Evolutionary conservation across 768 basidiomycete species (phyloP).

Genomic region (Cystobasidium ongulense): DNA sequence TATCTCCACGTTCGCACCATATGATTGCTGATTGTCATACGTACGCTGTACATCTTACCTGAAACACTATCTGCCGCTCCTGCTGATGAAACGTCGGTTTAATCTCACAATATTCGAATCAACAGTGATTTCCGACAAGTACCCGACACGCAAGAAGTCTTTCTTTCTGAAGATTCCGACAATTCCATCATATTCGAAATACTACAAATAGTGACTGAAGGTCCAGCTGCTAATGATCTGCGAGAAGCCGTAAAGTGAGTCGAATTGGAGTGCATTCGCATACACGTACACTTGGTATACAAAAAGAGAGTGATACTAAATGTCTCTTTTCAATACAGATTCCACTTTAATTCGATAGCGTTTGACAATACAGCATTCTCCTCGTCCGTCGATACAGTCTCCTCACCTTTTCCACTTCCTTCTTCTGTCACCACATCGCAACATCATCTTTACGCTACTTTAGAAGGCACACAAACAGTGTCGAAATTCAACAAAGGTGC

Average conservation of each 20-base stretch:
- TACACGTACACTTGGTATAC: too few relatives aligned
- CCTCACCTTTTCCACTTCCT: conserved; percentile 40
- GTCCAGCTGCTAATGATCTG: conserved; percentile 49
- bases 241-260: conserved; percentile 63
- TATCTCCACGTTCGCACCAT: conserved; percentile 16
- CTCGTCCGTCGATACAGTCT: conserved; percentile 50
- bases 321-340: conserved; percentile 53
- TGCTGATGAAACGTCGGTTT: neutral
- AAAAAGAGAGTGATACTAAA: too few relatives aligned
- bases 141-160: conserved; percentile 91
- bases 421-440: conserved; percentile 63
- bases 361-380: conserved; percentile 73
- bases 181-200: conserved; percentile 78
- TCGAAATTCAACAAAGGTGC: conserved; percentile 68
- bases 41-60: too few relatives aligned
- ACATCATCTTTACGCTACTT: conserved; percentile 51
- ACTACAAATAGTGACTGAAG: conserved; percentile 58
- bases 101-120: neutral
- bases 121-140: conserved; percentile 66
- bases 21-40: too few relatives aligned
- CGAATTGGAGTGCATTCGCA: neutral
- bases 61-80: conserved; percentile 7
- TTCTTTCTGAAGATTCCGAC: conserved; percentile 61
- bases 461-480: conserved; percentile 62
- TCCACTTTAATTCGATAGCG: conserved; percentile 80